Percentiles rank a stretch among this genome's conserved stretches.
Evolutionary conservation across 2,329 filamentous ascomycete genomes (phyloP).

Genomic region (Venturia pyrina): DNA sequence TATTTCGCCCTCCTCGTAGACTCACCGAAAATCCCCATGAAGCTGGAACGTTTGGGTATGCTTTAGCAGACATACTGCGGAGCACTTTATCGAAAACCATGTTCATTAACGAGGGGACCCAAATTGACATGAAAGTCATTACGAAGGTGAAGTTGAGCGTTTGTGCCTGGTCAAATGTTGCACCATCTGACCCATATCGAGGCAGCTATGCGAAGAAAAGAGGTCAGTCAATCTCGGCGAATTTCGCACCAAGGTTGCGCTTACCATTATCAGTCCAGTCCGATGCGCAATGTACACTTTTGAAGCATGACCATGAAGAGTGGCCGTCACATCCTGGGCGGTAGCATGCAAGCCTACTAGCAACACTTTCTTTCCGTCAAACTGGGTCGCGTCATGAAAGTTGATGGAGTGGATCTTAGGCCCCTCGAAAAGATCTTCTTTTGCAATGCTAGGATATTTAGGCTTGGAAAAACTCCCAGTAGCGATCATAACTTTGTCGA

Average conservation of each 20-base stretch:
- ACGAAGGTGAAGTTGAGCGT: conserved; percentile 11
- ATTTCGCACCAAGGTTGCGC: neutral
- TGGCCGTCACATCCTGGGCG: conserved; percentile 26
- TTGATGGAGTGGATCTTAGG: conserved; percentile 27
- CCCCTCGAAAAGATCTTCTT: conserved; percentile 29
- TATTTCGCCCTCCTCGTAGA: neutral
- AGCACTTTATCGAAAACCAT: neutral
- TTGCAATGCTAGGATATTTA: conserved; percentile 27
- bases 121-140: conserved; percentile 11
- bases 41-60: conserved; percentile 14
- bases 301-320: conserved; percentile 25
- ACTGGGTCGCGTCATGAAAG: conserved; percentile 22
- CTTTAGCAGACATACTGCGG: conserved; percentile 5
- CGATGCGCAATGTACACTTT: conserved; percentile 35
- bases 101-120: neutral
- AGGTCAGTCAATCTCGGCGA: conserved; percentile 8
- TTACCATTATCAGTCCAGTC: conserved; percentile 28
- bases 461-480: conserved; percentile 27
- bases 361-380: conserved; percentile 33
- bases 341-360: conserved; percentile 36
- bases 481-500: conserved; percentile 28
- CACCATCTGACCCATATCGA: conserved; percentile 6
- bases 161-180: conserved; percentile 5
- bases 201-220: conserved; percentile 9
- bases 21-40: conserved; percentile 18